Evolutionary conservation across 495 filamentous ascomycete genomes (phyloP).

Genomic region (Podospora didyma): DNA sequence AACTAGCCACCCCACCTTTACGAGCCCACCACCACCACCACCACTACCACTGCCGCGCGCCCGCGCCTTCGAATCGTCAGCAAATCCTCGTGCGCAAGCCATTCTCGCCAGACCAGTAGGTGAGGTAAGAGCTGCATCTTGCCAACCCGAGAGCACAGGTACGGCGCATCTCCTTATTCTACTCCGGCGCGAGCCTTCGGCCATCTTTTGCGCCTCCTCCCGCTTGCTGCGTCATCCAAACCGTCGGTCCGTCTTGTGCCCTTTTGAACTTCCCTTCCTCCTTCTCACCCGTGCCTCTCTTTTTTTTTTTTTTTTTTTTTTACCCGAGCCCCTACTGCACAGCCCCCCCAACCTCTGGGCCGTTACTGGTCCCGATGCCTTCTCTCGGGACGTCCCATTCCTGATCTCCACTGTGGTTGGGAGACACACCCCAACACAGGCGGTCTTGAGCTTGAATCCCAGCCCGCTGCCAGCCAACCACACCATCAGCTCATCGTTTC

Average conservation of each 20-base stretch:
- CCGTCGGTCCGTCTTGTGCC: too few relatives aligned
- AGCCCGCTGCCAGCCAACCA: constrained; percentile 1
- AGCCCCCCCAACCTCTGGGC: not conserved
- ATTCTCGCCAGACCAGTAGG: not conserved
- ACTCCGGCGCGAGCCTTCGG: too few relatives aligned
- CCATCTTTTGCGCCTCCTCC: too few relatives aligned
- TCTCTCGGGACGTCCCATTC: constrained; percentile 11
- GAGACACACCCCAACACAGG: not conserved
- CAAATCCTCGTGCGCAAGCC: not conserved
- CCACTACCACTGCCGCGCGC: too few relatives aligned
- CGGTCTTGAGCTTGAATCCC: constrained; percentile 5
- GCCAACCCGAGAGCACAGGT: too few relatives aligned
- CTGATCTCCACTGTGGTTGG: constrained; percentile 3
- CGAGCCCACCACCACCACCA: too few relatives aligned
- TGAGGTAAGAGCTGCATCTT: not conserved
- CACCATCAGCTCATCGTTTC: not conserved
- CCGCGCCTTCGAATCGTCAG: not conserved
- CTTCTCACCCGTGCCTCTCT: not conserved
- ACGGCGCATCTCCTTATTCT: too few relatives aligned
- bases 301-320: constrained; percentile 1
- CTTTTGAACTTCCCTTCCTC: not conserved
- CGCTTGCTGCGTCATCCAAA: too few relatives aligned
- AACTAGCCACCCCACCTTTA: too few relatives aligned
- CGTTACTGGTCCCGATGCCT: constrained; percentile 1
- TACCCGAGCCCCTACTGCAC: constrained; percentile 4